Evolutionary conservation across 176 grass and related monocot species (phyloP), one percentile per base, ranked within the genome.

Genomic region (Tuctoria greenei): DNA sequence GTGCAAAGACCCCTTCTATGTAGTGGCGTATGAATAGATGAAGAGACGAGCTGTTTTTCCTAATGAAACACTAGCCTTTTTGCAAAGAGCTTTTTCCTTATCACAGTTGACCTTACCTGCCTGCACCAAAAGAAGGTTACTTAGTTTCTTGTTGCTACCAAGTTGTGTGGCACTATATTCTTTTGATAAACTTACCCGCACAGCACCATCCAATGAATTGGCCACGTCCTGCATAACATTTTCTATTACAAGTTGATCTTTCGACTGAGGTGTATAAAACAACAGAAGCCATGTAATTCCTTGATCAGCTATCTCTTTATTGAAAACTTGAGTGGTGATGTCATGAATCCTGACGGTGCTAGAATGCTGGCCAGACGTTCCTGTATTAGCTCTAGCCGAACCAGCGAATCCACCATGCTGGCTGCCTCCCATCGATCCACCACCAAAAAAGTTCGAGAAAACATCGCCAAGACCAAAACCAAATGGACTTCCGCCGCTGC

Each of bases 281-380:
- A 98, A 65, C 8, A 98, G 51, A 84, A 94, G 67, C 95, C 95
- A 98, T 73, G 89, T 98, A 72, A 92, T 84, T 34, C 95, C 95
- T 84, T 82, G 86, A 65, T 88, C 84, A 42, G 67, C 64, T 90
- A 92, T 86, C 84, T 94, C 86, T 67, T 94, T 94, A 63, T 92
- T 94, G 82, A 92, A 98, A 82, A 83, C 52, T 56, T 92, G 88
- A 34, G 77, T 79, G 4, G 79, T 94, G 13, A 94, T 61, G 59
- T 98, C 87, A 40, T 88, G 75, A 82, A 98, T 83, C 57, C 34
- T 76, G 21, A 42, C 75, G 64, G 88, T 21, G 61, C 54, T 86
- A 73, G 71, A 69, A 43, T 78, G 41, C 44, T 78, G 74, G 44
- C 51, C 31, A 31, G 79, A 66, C 65, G 86, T 61, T 85, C 76